Base-by-base conservation (phyloP, 495 filamentous ascomycete genomes). In the Talaromyces ruber region DNA sequence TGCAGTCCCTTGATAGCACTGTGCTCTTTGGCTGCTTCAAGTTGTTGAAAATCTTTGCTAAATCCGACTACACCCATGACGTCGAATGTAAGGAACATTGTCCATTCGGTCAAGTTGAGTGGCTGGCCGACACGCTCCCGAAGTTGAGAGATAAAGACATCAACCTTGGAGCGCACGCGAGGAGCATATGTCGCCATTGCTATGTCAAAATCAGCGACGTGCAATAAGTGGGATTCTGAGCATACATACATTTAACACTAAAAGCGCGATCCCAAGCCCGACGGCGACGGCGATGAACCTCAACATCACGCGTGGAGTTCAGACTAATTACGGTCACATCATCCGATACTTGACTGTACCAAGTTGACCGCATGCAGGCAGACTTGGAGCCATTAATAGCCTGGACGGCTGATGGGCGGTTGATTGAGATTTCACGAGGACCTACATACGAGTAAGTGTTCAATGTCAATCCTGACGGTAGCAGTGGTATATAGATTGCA, bases 11-110 rank as follows among this genome's bases (percentile, higher is more conserved):
- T 78, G 34, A 85, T 79, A 18, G 83, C 82, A 63, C 80, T 83
- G 18, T 86, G 79, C 66, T 84, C 85, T 53, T 81, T 77, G 6
- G 74, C 79, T n/a, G 70, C 72, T 54, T 85, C 81, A 28, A 91
- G 71, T 82, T 89, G 89, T 47, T 83, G 78, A 71, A 89, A 90
- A 21, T 84, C 50, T 9, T 52, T 52, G 1, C 50, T 24, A 14
- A 52, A 52, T 24, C 50, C 50, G 7, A 52, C 50, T 52, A 14
- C 50, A 2, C 50, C 50, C 50, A 52, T 52, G 21, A 52, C 18
- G 12, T 52, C 50, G 24, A 52, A 52, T 1, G 18, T 52, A 7
- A 52, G 50, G 18, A 24, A 52, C 50, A 52, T 52, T 4, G 50
- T 22, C 50, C 50, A 52, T 21, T 21, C 21, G 1, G 50, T 52